Conservation (phyloP, 108 stramenopile species). For the Pseudonitzschia delicatissima region DNA sequence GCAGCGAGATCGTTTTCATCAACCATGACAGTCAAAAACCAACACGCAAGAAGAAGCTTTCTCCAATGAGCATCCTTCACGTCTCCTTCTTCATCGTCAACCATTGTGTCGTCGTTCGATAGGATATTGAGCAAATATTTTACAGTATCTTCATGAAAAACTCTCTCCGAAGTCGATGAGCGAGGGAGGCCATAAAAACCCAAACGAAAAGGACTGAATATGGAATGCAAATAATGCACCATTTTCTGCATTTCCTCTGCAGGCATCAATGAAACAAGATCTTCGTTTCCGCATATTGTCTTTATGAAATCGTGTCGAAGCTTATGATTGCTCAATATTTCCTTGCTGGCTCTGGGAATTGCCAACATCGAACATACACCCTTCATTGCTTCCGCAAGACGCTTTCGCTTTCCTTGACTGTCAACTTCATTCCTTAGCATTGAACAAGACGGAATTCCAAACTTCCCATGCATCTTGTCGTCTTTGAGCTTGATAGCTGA, state of each 20-base stretch:
- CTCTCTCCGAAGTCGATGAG: conserved; percentile 40
- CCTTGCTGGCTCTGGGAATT: conserved; percentile 55
- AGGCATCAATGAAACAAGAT: conserved; percentile 65
- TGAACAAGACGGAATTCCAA: conserved; percentile 70
- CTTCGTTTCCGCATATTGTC: conserved; percentile 68
- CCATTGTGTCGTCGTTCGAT: conserved; percentile 17
- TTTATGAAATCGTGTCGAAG: conserved; percentile 56
- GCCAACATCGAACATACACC: conserved; percentile 72
- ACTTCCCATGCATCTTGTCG: conserved; percentile 50
- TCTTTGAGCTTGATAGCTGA: conserved; percentile 64
- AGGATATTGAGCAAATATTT: conserved; percentile 57
- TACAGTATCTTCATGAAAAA: conserved; percentile 49
- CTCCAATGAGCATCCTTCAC: conserved; percentile 75
- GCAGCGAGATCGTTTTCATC: conserved; percentile 58
- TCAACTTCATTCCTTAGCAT: conserved; percentile 54
- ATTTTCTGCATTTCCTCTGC: conserved; percentile 84
- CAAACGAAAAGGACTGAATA: conserved; percentile 73
- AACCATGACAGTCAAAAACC: conserved; percentile 69
- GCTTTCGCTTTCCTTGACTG: conserved; percentile 66
- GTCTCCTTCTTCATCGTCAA: conserved; percentile 41
- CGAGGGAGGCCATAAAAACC: conserved; percentile 61
- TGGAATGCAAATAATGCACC: conserved; percentile 69
- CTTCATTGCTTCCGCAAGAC: conserved; percentile 84
- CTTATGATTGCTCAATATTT: conserved; percentile 45
- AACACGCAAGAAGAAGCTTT: conserved; percentile 72